These are phyloP conservation scores for Aspergillus japonicus DNA, from an alignment of 2,329 filamentous ascomycete species.

Conservation along the genomic window DNA sequence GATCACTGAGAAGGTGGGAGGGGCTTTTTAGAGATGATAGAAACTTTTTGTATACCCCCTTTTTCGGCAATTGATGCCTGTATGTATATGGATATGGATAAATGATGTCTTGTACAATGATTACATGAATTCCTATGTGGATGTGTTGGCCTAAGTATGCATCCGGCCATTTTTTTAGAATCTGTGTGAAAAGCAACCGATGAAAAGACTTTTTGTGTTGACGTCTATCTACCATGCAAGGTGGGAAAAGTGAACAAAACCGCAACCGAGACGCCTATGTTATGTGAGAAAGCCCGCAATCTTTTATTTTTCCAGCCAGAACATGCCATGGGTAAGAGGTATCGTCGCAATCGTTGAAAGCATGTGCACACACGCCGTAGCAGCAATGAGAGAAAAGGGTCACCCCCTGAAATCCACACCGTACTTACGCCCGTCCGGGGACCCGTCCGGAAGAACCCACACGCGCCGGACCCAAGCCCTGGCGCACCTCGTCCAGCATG, in stretches of 20 bases:
- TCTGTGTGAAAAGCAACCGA: neutral
- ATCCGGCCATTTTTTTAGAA: neutral
- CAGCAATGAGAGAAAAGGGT: neutral
- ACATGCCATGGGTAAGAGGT: conserved; percentile 18
- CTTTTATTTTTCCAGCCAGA: conserved; percentile 3
- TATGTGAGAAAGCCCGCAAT: neutral
- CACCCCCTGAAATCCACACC: neutral
- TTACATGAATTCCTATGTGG: neutral
- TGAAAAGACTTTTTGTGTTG: conserved; percentile 13
- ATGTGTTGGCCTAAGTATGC: neutral
- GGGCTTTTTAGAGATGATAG: conserved; percentile 65
- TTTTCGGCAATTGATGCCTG: neutral
- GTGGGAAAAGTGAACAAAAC: neutral
- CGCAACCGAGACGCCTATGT: conserved; percentile 8
- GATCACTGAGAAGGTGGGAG: conserved; percentile 82
- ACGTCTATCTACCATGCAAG: conserved; percentile 11
- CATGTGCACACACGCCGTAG: neutral
- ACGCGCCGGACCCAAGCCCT: conserved; percentile 73
- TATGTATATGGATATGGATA: conserved; percentile 3
- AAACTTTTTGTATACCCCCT: conserved; percentile 14
- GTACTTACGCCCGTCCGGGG: conserved; percentile 31
- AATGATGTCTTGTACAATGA: conserved; percentile 6
- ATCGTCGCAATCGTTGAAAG: conserved; percentile 20
- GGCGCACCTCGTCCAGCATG: conserved; percentile 86
- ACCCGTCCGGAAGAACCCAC: conserved; percentile 41